phyloP scores from a whole-genome alignment of 75 land plant species.

The Isoetes taiwanensis region DNA sequence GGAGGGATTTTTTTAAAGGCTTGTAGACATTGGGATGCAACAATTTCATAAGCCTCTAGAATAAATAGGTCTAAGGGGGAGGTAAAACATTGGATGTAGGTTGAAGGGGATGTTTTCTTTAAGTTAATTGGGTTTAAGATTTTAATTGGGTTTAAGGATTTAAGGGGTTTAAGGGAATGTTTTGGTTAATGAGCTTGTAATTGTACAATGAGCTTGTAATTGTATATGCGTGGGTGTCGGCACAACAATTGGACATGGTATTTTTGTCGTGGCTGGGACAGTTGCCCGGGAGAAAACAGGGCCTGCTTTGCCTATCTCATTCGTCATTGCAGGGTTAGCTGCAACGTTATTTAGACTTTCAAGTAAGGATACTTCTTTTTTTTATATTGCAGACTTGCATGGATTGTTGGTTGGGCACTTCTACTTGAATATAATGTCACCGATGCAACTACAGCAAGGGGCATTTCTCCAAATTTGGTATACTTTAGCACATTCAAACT shows the following conservation, averaged over 20 bases:
- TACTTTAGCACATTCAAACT: no score
- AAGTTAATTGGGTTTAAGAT: no score
- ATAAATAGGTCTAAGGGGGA: no score
- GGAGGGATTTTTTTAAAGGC: no score
- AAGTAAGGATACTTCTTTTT: not conserved
- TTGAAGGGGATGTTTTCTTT: no score
- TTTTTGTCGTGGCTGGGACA: not conserved
- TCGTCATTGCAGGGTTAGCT: not conserved
- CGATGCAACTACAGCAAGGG: not conserved
- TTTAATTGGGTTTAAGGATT: no score
- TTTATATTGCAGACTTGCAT: not conserved
- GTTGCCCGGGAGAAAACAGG: constrained; percentile 1
- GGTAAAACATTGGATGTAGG: no score
- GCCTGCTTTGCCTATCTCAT: not conserved
- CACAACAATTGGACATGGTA: not conserved
- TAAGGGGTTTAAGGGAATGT: no score
- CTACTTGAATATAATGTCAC: not conserved
- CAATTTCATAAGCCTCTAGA: no score
- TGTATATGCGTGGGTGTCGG: not conserved
- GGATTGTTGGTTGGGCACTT: constrained; percentile 6
- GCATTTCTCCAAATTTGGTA: constrained; percentile 8
- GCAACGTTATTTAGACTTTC: not conserved
- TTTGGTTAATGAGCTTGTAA: no score
- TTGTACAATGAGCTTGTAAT: no score
- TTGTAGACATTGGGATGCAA: no score